Conservation (phyloP, 768 basidiomycete genomes). For the Suillus tomentosus region DNA sequence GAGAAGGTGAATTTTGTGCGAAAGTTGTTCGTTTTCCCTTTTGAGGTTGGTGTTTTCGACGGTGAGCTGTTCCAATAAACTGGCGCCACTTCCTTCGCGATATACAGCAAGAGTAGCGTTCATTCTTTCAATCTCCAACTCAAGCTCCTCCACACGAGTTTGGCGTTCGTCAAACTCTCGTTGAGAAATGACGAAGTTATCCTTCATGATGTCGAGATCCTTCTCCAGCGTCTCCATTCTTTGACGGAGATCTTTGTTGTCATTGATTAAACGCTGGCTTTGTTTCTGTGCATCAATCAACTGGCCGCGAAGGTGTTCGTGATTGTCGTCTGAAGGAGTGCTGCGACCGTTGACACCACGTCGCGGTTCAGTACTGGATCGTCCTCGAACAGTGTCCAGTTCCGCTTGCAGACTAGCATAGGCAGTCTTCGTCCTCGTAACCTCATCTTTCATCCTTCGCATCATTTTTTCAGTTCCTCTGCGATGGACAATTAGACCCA, state of each 20-base stretch:
- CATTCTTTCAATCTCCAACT: slow-evolving; percentile 77
- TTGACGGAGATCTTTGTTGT: slow-evolving; percentile 75
- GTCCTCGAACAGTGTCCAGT: slow-evolving; percentile 68
- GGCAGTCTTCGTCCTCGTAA: slow-evolving; percentile 84
- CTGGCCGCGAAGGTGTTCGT: slow-evolving; percentile 67
- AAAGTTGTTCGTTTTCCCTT: slow-evolving; percentile 84
- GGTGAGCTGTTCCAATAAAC: slow-evolving; percentile 77
- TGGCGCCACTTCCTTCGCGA: slow-evolving; percentile 76
- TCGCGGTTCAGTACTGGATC: slow-evolving; percentile 53
- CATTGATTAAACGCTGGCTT: slow-evolving; percentile 64
- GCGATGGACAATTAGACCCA: slow-evolving; percentile 21
- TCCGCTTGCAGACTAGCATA: slow-evolving; percentile 85
- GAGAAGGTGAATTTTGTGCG: slow-evolving; percentile 88
- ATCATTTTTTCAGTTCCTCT: slow-evolving; percentile 99
- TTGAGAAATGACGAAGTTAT: slow-evolving; percentile 69
- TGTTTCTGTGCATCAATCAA: slow-evolving; percentile 80
- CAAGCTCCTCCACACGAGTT: slow-evolving; percentile 74
- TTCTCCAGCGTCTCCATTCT: slow-evolving; percentile 76
- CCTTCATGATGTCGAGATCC: slow-evolving; percentile 70
- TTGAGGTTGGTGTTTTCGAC: slow-evolving; percentile 78
- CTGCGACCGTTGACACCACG: slow-evolving; percentile 70
- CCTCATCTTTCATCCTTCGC: slow-evolving; percentile 92
- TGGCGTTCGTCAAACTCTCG: slow-evolving; percentile 80
- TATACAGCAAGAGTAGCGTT: slow-evolving; percentile 72
- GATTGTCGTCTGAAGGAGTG: slow-evolving; percentile 76